These are phyloP conservation scores for Chlorella sp. DNA, from an alignment of 139 green algal genomes.

Conservation along the genomic window DNA sequence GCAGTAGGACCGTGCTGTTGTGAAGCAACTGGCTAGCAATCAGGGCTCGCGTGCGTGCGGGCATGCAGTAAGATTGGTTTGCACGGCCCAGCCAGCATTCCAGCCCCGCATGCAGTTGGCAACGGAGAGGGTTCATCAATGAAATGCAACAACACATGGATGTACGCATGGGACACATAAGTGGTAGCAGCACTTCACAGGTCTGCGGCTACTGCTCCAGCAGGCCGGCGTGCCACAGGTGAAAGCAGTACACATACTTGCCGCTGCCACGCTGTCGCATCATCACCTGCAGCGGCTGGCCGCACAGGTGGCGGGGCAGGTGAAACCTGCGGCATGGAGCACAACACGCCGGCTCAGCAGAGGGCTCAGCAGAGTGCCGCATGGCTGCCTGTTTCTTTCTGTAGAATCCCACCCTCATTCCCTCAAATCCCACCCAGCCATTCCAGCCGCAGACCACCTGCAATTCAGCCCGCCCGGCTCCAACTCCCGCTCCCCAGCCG, in stretches of 20 bases:
- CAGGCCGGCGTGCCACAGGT: conserved; percentile 11
- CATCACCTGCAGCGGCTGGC: conserved; percentile 70
- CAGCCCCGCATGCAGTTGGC: too few species aligned
- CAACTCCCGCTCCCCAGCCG: neutral
- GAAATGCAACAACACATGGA: too few species aligned
- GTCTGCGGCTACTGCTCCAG: neutral
- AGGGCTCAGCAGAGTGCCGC: neutral
- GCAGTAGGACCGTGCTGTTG: too few species aligned
- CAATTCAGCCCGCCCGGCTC: too few species aligned
- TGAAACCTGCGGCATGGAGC: conserved; percentile 42
- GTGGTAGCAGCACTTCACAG: too few species aligned
- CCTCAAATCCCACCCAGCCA: neutral
- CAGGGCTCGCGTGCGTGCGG: too few species aligned
- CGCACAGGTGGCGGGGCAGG: conserved; percentile 55
- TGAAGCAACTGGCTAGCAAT: too few species aligned
- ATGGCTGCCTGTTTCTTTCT: too few species aligned
- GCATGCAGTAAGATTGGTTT: too few species aligned
- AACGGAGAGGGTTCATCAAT: too few species aligned
- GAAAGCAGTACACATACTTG: conserved; percentile 3
- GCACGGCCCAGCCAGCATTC: too few species aligned
- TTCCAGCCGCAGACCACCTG: neutral
- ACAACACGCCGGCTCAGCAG: neutral
- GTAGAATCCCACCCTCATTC: neutral
- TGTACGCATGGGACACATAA: too few species aligned
- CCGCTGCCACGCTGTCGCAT: conserved; percentile 40